Conservation (phyloP, 2,329 filamentous ascomycete genomes). For the Hymenoscyphus occultus region DNA sequence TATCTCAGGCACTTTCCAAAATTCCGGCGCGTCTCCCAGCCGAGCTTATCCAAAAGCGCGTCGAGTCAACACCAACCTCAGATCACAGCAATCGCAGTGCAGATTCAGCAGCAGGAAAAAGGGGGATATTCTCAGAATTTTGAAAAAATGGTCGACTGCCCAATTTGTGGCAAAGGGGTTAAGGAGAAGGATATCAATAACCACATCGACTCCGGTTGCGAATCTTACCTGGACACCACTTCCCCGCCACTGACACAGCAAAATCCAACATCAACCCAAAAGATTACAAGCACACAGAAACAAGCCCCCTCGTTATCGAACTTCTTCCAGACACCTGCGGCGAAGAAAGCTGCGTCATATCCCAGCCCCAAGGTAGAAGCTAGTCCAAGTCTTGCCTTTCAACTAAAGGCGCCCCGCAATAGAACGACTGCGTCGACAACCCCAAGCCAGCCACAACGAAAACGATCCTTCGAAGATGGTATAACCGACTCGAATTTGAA, state of each 20-base stretch:
- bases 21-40: background rate
- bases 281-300: conserved; percentile 41
- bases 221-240: conserved; percentile 56
- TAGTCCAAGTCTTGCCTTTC: conserved; percentile 36
- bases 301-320: conserved; percentile 45
- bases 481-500: conserved; percentile 1
- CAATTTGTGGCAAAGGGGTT: conserved; percentile 74
- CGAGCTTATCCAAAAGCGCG: background rate
- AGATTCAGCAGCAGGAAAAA: background rate
- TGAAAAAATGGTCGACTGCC: conserved; percentile 64
- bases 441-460: conserved; percentile 27
- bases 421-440: conserved; percentile 21
- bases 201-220: conserved; percentile 84
- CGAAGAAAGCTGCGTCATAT: conserved; percentile 48
- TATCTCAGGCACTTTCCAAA: too few species aligned
- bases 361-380: conserved; percentile 33
- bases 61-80: background rate
- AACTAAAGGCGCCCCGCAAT: conserved; percentile 36
- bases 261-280: conserved; percentile 32
- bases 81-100: background rate
- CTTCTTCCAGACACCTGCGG: conserved; percentile 61
- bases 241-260: conserved; percentile 41
- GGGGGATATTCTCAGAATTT: background rate
- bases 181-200: conserved; percentile 75
- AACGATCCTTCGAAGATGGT: conserved; percentile 36